Evolutionary conservation across 1,284 basidiomycete species (phyloP), one percentile per base, ranked within the genome.

Genomic region (Cryptococcus sp.): DNA sequence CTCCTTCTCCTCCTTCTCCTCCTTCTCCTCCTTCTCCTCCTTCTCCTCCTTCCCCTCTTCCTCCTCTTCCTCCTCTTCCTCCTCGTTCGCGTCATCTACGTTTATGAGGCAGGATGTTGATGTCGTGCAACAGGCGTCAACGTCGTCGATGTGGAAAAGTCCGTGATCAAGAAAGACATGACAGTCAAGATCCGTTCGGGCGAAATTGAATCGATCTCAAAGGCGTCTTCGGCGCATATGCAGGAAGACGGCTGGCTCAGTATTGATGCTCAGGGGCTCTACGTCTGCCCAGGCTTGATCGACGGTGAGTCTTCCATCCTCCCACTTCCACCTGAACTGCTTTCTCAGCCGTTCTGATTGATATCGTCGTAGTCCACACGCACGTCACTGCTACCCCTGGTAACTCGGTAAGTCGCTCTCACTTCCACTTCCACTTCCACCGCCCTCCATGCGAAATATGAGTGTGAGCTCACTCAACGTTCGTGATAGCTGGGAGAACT

Each of bases 351-450:
- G 13, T 35, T 10, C 17, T 31, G 13, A 22, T 23, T 35, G 41
- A 23, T 19, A 48, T 16, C 31, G 13, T 35, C 31, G 74, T 79
- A 72, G 80, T 79, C 44, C 81, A 83, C 71, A 81, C 81, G 0
- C 82, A 83, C 67, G 75, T 82, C 50, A 80, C 79, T 1, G 81
- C 81, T 0, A 74, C 78, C 5, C 81, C 81, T 1, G 72, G 70
- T 5, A 46, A 75, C 13, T 74, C 59, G 10, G 60, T 62, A 40
- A 56, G 60, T 53, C 4, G 20, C 20, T 35, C 41, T 6, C 17
- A 13, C 22, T 47, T 27, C 25, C 49, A 55, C 39, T 20, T 35
- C 16, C 23, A 42, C 19, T 17, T 27, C n/a, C 16, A 40, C 25
- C 2, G 6, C 53, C 10, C 15, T n/a, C 13, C 22, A 52, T 17